These are phyloP conservation scores for Fagus sylvatica DNA, from an alignment of 306 rosid species.

Conservation along the genomic window DNA sequence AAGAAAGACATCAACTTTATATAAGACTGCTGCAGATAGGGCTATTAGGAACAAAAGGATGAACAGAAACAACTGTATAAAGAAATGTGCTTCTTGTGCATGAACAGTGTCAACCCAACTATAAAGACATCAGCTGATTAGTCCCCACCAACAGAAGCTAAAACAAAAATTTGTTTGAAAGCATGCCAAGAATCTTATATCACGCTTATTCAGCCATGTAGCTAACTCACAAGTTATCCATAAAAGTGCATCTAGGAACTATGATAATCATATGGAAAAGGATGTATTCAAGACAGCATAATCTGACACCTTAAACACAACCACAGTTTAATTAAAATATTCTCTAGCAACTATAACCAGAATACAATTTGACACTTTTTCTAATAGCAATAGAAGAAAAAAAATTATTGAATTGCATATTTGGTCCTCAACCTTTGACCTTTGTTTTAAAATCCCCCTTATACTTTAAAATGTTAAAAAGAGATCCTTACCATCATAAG, in stretches of 20 bases:
- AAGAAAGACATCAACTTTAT: not conserved
- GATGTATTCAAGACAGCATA: not conserved
- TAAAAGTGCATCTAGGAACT: conserved; percentile 2
- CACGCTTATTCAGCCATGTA: not conserved
- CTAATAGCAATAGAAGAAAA: not conserved
- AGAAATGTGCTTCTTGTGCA: not conserved
- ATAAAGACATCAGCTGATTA: not conserved
- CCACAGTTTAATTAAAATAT: not conserved
- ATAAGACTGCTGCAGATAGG: not conserved
- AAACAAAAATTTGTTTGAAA: not conserved
- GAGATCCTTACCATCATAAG: too few relatives aligned
- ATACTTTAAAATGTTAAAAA: too few relatives aligned
- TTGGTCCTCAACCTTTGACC: too few relatives aligned
- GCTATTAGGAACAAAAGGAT: not conserved
- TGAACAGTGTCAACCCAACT: not conserved
- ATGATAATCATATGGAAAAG: conserved; percentile 9
- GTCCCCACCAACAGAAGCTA: not conserved
- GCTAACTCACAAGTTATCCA: not conserved
- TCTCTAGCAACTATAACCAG: not conserved
- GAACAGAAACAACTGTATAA: not conserved
- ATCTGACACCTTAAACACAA: not conserved
- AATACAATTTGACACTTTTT: not conserved
- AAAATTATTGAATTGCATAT: not conserved
- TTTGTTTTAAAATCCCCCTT: too few relatives aligned
- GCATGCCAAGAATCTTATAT: not conserved